phyloP scores from a whole-genome alignment of 1,139 yeast genomes.

The Diutina neorugosa region DNA sequence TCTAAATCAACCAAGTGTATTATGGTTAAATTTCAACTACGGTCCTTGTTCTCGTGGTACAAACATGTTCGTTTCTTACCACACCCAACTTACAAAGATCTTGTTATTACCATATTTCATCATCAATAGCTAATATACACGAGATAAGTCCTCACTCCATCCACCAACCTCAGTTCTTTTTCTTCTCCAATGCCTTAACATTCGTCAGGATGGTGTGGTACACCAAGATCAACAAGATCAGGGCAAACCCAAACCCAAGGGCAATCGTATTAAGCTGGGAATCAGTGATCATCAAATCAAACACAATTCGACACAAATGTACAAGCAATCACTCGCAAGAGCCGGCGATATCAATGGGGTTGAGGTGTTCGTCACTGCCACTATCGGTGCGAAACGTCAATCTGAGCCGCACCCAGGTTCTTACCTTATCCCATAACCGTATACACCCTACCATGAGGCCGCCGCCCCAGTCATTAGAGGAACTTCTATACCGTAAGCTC shows the following conservation, averaged over 20 bases:
- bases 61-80: no score
- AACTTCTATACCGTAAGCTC: constrained; percentile 24
- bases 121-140: background rate
- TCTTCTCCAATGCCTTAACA: background rate
- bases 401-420: background rate
- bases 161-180: background rate
- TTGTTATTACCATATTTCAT: background rate
- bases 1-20: no score
- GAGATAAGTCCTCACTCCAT: background rate
- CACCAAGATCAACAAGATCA: constrained; percentile 58
- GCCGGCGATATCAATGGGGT: background rate
- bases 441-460: background rate
- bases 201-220: constrained; percentile 51
- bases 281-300: constrained; percentile 76
- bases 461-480: constrained; percentile 18
- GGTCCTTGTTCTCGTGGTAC: no score
- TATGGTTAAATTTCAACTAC: no score
- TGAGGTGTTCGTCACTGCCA: background rate
- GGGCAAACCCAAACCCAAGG: constrained; percentile 60
- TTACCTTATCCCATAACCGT: background rate
- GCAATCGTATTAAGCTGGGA: constrained; percentile 65
- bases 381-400: background rate
- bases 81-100: no score
- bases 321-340: background rate
- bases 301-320: background rate